phyloP scores from a whole-genome alignment of 2,329 filamentous ascomycete species.

The Aspergillus awamori region DNA sequence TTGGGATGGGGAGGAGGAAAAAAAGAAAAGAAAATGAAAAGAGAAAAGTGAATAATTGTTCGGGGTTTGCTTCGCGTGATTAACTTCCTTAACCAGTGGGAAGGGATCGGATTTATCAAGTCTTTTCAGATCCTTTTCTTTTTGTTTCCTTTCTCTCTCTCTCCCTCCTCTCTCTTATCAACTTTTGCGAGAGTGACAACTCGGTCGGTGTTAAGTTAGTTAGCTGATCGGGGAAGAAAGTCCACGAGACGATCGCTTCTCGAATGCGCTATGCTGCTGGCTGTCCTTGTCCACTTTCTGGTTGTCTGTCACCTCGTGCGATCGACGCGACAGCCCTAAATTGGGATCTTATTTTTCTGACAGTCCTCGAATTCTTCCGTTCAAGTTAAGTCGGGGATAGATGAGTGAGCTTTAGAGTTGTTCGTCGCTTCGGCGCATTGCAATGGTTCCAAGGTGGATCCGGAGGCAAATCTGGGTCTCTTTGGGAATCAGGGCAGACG shows the following conservation, averaged over 20 bases:
- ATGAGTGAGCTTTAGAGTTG: slow-evolving; percentile 4
- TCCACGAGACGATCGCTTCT: neutral
- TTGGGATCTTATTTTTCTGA: slow-evolving; percentile 12
- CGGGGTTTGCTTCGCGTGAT: too few relatives aligned
- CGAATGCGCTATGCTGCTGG: neutral
- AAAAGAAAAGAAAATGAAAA: too few relatives aligned
- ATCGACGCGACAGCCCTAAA: slow-evolving; percentile 19
- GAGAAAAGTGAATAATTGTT: too few relatives aligned
- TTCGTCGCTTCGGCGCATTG: slow-evolving; percentile 6
- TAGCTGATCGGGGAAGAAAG: too few relatives aligned
- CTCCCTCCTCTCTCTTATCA: too few relatives aligned
- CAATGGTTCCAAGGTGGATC: slow-evolving; percentile 11
- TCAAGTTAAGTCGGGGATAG: slow-evolving; percentile 11
- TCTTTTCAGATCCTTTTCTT: too few relatives aligned
- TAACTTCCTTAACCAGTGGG: too few relatives aligned
- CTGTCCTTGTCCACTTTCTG: neutral
- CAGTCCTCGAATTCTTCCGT: slow-evolving; percentile 8
- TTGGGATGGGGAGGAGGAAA: neutral
- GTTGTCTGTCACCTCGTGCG: slow-evolving; percentile 9
- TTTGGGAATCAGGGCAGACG: neutral
- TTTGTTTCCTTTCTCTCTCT: too few relatives aligned
- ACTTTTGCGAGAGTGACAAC: too few relatives aligned
- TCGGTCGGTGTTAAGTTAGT: too few relatives aligned
- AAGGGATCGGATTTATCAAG: too few relatives aligned
- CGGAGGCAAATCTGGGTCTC: neutral